Conservation (phyloP, 257 asterid species). For the Buddleja alternifolia region DNA sequence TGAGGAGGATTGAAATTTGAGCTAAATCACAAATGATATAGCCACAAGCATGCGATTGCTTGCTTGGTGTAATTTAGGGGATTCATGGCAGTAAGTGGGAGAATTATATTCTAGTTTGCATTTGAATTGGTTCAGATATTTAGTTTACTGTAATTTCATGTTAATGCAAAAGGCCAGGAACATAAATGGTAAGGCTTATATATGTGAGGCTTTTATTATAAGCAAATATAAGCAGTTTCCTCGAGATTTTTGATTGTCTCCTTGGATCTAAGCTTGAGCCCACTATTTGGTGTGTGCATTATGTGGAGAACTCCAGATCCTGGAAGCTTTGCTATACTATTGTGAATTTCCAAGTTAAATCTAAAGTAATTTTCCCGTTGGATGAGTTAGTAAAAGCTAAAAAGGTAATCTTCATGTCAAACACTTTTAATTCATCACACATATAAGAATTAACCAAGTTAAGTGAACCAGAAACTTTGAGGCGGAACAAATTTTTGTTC, state of each 20-base stretch:
- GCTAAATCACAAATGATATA: neutral
- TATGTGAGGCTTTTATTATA: neutral
- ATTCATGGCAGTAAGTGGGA: neutral
- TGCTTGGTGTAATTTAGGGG: conserved; percentile 2
- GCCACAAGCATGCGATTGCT: neutral
- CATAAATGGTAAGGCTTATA: neutral
- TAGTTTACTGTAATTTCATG: neutral
- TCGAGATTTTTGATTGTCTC: neutral
- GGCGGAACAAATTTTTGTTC: no score
- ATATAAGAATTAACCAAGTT: no score
- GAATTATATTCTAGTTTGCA: neutral
- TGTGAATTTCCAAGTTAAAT: no score
- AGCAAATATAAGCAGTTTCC: neutral
- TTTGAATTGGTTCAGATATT: neutral
- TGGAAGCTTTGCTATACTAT: neutral
- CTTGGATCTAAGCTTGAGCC: neutral
- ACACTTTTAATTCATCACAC: no score
- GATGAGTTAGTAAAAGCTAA: no score
- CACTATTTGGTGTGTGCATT: neutral
- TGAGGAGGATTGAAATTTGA: neutral
- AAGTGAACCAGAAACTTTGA: no score
- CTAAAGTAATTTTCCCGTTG: no score
- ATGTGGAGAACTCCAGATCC: neutral
- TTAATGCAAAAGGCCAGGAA: no score
- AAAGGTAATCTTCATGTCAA: no score